Conservation (phyloP, 208 protist genomes). For the Acanthamoeba quina region DNA sequence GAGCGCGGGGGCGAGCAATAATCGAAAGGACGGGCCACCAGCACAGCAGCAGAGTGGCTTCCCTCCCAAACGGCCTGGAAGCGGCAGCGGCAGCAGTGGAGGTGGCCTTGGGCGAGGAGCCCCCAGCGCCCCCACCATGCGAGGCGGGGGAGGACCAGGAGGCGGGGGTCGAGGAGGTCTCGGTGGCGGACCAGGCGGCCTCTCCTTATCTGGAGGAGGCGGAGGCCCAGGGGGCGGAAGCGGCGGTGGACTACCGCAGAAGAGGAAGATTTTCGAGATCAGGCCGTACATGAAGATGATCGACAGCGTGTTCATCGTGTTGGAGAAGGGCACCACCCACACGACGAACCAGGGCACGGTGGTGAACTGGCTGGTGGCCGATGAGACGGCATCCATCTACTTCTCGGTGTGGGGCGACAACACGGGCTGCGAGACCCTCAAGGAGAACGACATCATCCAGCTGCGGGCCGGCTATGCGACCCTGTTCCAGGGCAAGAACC, state of each 20-base stretch:
- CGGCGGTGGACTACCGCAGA: background rate
- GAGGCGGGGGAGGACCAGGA: background rate
- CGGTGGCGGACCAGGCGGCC: background rate
- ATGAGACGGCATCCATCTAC: conserved; percentile 70
- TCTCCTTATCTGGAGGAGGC: background rate
- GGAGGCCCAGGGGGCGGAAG: background rate
- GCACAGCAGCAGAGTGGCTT: background rate
- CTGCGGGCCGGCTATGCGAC: conserved; percentile 53
- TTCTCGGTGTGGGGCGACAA: conserved; percentile 73
- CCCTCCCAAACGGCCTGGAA: background rate
- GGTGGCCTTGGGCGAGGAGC: background rate
- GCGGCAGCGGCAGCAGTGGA: background rate
- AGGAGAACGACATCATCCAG: conserved; percentile 70
- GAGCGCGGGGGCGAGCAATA: conserved; percentile 6
- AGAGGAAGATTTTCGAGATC: conserved; percentile 66
- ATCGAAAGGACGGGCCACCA: conserved; percentile 25
- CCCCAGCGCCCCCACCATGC: background rate
- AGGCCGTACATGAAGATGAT: conserved; percentile 73
- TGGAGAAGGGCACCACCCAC: conserved; percentile 71
- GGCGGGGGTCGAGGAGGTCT: too few relatives aligned
- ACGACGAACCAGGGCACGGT: conserved; percentile 54
- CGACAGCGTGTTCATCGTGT: conserved; percentile 68
- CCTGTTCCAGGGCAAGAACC: conserved; percentile 66
- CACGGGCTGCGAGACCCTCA: conserved; percentile 67
- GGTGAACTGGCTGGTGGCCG: conserved; percentile 69